Evolutionary conservation across 2,329 filamentous ascomycete genomes (phyloP).

Genomic region (Ophiocordyceps camponoti-rufipedis): DNA sequence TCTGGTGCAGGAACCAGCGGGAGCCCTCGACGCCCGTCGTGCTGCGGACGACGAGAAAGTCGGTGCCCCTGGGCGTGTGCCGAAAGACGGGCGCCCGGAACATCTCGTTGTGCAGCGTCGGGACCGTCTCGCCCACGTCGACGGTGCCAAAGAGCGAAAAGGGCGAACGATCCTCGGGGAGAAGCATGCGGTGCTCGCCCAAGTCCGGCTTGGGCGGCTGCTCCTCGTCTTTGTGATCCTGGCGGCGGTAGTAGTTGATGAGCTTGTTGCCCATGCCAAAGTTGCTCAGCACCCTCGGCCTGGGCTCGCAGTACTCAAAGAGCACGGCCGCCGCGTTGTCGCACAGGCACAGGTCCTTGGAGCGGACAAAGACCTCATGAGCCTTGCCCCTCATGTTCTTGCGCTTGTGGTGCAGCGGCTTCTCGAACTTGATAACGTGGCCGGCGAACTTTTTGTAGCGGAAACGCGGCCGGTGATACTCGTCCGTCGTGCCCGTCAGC

Average conservation of each 20-base stretch:
- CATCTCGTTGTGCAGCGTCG: constrained; percentile 88
- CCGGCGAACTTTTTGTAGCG: constrained; percentile 51
- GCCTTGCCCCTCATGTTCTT: constrained; percentile 70
- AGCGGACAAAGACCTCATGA: constrained; percentile 59
- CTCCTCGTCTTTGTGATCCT: constrained; percentile 53
- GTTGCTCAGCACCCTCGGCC: constrained; percentile 79
- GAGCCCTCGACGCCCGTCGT: constrained; percentile 63
- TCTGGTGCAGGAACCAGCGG: constrained; percentile 67
- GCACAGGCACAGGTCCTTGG: constrained; percentile 66
- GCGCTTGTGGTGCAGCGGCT: constrained; percentile 56
- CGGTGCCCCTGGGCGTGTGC: constrained; percentile 57
- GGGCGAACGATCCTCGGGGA: constrained; percentile 88
- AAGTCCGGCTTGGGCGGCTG: constrained; percentile 64
- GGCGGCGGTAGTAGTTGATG: constrained; percentile 91
- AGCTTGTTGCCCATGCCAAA: constrained; percentile 95
- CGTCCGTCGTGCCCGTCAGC: constrained; percentile 53
- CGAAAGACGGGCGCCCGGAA: constrained; percentile 87
- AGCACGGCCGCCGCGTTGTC: constrained; percentile 81
- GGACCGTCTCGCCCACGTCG: constrained; percentile 74
- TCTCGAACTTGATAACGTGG: constrained; percentile 52
- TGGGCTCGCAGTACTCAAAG: constrained; percentile 90
- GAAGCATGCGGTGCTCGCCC: constrained; percentile 71
- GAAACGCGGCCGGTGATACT: constrained; percentile 69
- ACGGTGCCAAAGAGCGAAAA: constrained; percentile 93
- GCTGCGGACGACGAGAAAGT: constrained; percentile 75